phyloP scores from a whole-genome alignment of 2,329 filamentous ascomycete species.

The Aureobasidium sp. region DNA sequence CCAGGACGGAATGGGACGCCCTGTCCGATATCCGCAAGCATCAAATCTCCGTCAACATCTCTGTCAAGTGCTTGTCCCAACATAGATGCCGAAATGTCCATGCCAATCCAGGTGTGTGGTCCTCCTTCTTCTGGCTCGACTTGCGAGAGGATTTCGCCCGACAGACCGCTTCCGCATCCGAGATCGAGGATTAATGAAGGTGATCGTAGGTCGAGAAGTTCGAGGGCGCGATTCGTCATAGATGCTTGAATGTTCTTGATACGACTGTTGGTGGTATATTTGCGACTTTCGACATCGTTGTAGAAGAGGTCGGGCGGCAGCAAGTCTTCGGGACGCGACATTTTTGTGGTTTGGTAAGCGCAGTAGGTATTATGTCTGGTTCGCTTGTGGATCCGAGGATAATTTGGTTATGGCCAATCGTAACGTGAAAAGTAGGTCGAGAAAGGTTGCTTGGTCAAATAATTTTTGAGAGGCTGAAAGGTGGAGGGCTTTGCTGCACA shows the following conservation, averaged over 20 bases:
- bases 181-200: slow-evolving; percentile 90
- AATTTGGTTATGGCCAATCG: neutral
- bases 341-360: slow-evolving; percentile 40
- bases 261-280: slow-evolving; percentile 93
- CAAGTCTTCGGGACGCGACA: slow-evolving; percentile 96
- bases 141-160: slow-evolving; percentile 85
- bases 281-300: slow-evolving; percentile 88
- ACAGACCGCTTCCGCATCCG: slow-evolving; percentile 92
- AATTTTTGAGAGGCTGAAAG: neutral
- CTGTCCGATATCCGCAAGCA: slow-evolving; percentile 91
- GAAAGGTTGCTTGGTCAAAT: neutral
- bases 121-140: slow-evolving; percentile 63
- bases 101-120: slow-evolving; percentile 92
- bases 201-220: slow-evolving; percentile 71
- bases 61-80: slow-evolving; percentile 87
- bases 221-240: slow-evolving; percentile 90
- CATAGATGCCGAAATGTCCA: slow-evolving; percentile 96
- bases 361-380: neutral
- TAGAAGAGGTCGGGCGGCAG: slow-evolving; percentile 96
- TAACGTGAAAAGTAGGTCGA: neutral
- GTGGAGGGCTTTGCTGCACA: neutral
- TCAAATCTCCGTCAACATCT: slow-evolving; percentile 87
- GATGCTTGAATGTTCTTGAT: slow-evolving; percentile 91
- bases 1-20: slow-evolving; percentile 90
- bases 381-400: no score